phyloP scores from a whole-genome alignment of 768 basidiomycete genomes.

The Boletus patriciae region DNA sequence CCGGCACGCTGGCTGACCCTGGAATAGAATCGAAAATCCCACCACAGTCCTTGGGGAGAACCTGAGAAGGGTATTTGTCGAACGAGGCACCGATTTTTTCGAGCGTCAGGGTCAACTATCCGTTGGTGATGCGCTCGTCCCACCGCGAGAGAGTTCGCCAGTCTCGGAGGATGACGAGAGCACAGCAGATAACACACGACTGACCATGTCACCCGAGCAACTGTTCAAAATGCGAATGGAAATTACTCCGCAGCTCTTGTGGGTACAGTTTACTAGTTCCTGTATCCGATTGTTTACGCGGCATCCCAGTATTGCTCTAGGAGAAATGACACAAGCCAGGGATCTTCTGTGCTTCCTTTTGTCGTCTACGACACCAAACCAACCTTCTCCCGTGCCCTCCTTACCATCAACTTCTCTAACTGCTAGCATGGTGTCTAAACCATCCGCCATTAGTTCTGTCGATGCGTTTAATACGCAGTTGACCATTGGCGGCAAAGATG shows the following conservation, averaged over 20 bases:
- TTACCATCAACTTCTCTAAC: conserved; percentile 44
- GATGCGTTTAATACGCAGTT: conserved; percentile 72
- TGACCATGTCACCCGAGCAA: conserved; percentile 72
- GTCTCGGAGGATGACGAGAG: conserved; percentile 30
- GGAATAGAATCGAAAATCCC: conserved; percentile 52
- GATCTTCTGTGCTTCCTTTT: conserved; percentile 67
- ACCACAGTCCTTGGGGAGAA: conserved; percentile 62
- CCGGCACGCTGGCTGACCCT: conserved; percentile 15
- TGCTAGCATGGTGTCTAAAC: conserved; percentile 66
- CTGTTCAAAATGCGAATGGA: conserved; percentile 71
- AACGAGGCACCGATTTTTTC: conserved; percentile 77
- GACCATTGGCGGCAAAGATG: conserved; percentile 76
- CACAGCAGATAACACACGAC: conserved; percentile 29
- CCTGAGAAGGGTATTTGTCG: conserved; percentile 65
- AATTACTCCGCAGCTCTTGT: conserved; percentile 72
- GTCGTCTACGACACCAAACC: conserved; percentile 39
- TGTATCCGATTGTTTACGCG: conserved; percentile 14
- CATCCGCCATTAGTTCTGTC: conserved; percentile 61
- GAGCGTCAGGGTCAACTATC: conserved; percentile 44
- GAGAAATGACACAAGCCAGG: conserved; percentile 77
- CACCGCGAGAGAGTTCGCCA: conserved; percentile 29
- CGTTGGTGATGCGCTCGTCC: conserved; percentile 20
- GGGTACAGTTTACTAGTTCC: conserved; percentile 34
- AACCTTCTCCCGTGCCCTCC: conserved; percentile 29
- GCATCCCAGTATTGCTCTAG: conserved; percentile 59